phyloP scores from a whole-genome alignment of 2,329 filamentous ascomycete genomes.

The Fusarium circinatum region DNA sequence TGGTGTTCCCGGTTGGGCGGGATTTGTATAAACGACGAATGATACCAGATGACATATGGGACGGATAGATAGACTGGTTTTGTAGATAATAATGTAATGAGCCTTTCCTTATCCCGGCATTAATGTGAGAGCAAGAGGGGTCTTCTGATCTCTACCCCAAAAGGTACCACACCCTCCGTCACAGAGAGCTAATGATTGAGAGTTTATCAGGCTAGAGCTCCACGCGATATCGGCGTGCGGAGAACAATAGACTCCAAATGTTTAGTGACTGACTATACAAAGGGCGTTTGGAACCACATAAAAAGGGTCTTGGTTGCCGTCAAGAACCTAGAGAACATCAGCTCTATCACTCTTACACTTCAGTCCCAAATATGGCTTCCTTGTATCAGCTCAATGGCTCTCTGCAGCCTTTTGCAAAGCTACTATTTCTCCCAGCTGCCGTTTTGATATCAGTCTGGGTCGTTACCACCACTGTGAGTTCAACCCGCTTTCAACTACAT shows the following conservation, averaged over 20 bases:
- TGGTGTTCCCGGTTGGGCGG: conserved; percentile 1
- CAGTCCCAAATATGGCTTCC: neutral
- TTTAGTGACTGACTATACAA: neutral
- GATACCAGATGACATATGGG: conserved; percentile 37
- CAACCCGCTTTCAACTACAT: neutral
- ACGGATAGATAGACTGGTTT: conserved; percentile 28
- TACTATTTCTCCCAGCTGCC: conserved; percentile 13
- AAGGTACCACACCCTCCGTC: conserved; percentile 7
- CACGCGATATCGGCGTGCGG: conserved; percentile 34
- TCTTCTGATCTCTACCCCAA: conserved; percentile 15
- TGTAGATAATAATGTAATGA: conserved; percentile 44
- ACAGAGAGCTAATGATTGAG: conserved; percentile 2
- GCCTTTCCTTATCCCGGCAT: conserved; percentile 31
- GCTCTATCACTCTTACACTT: neutral
- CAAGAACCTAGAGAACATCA: neutral
- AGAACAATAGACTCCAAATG: conserved; percentile 7
- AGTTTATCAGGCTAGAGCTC: conserved; percentile 8
- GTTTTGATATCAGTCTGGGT: conserved; percentile 16
- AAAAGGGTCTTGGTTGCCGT: neutral
- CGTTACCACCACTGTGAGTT: conserved; percentile 20
- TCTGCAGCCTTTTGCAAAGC: conserved; percentile 6
- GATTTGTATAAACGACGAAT: conserved; percentile 38
- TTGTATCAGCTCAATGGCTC: neutral
- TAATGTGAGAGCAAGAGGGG: conserved; percentile 10
- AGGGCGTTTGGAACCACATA: neutral